These are phyloP conservation scores for Suillus cothurnatus DNA, from an alignment of 768 basidiomycete genomes.

Conservation along the genomic window DNA sequence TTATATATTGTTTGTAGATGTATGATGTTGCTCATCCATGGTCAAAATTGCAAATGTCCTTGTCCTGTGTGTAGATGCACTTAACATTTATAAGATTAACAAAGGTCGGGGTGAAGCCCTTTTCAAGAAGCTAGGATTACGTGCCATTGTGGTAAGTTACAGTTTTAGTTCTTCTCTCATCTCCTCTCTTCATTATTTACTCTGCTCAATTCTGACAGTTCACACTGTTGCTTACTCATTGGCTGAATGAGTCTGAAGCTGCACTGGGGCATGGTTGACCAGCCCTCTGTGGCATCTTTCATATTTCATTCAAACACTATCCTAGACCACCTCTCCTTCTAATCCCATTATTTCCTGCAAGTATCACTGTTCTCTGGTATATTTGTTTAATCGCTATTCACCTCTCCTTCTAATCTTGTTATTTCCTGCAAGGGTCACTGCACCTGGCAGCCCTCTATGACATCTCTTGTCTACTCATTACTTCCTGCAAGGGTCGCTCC, in stretches of 20 bases:
- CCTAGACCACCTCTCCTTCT: too few species aligned
- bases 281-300: too few species aligned
- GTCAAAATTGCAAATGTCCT: conserved; percentile 28
- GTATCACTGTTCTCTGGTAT: too few species aligned
- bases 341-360: too few species aligned
- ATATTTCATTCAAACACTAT: too few species aligned
- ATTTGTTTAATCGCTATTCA: too few species aligned
- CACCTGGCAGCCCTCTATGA: too few species aligned
- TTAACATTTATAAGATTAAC: neutral
- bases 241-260: too few species aligned
- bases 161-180: neutral
- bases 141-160: conserved; percentile 16
- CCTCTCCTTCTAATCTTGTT: too few species aligned
- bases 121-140: conserved; percentile 23
- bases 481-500: neutral
- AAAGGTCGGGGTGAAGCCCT: conserved; percentile 20
- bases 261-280: too few species aligned
- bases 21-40: conserved; percentile 40
- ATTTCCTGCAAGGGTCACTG: too few species aligned
- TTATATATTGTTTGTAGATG: conserved; percentile 23
- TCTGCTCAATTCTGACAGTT: neutral
- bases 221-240: neutral
- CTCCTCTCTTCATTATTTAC: neutral
- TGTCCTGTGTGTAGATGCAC: conserved; percentile 37
- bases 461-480: too few species aligned